phyloP scores from a whole-genome alignment of 371 early-diverging fungal genomes.

The Batrachochytrium dendrobatidis region DNA sequence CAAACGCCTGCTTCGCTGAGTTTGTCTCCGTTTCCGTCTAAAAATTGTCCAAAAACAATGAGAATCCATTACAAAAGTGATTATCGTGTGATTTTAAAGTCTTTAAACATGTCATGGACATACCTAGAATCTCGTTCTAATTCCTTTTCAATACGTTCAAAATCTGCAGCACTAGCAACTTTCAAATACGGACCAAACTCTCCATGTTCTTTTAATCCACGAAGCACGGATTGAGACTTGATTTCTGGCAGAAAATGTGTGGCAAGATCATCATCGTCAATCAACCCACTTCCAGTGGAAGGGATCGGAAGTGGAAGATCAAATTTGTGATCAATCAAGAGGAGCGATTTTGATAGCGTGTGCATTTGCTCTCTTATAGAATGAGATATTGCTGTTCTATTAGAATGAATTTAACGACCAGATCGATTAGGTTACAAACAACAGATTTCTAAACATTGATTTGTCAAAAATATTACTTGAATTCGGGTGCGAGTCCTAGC shows the following conservation, averaged over 20 bases:
- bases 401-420: no score
- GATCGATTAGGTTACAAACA: conserved; percentile 11
- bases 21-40: conserved; percentile 76
- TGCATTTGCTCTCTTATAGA: conserved; percentile 91
- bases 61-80: conserved; percentile 7
- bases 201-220: conserved; percentile 49
- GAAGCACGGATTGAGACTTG: conserved; percentile 39
- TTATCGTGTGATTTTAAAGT: neutral
- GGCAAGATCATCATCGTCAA: conserved; percentile 70
- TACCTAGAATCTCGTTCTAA: conserved; percentile 55
- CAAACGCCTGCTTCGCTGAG: conserved; percentile 57
- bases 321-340: conserved; percentile 73
- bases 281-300: neutral
- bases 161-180: conserved; percentile 63
- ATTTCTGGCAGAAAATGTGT: conserved; percentile 63
- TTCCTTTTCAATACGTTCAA: conserved; percentile 72
- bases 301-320: conserved; percentile 45
- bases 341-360: conserved; percentile 68
- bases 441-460: conserved; percentile 9
- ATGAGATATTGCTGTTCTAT: conserved; percentile 81
- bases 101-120: neutral
- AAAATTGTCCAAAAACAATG: neutral
- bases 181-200: conserved; percentile 47
- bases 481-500: conserved; percentile 67
- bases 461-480: conserved; percentile 43